Conservation (phyloP, 768 basidiomycete genomes). For the Auriscalpium vulgare region DNA sequence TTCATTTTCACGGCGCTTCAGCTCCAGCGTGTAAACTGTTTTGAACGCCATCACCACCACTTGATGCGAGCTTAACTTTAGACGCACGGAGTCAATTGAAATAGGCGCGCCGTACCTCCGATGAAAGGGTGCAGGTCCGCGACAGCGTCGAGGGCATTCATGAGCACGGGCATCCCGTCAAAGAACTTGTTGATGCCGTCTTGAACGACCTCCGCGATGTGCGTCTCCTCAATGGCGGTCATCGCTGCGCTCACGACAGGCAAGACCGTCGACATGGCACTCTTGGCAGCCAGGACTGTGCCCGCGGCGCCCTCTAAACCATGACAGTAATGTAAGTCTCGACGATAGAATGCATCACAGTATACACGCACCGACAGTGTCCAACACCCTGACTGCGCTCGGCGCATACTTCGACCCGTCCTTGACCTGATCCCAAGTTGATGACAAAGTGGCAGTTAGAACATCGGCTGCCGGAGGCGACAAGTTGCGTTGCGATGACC, state of each 20-base stretch:
- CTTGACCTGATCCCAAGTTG: background rate
- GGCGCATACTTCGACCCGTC: background rate
- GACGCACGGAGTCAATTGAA: background rate
- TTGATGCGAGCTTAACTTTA: background rate
- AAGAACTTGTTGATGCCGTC: slow-evolving; percentile 16
- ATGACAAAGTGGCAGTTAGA: background rate
- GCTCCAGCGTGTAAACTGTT: slow-evolving; percentile 38
- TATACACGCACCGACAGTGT: background rate
- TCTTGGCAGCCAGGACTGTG: background rate
- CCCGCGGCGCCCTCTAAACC: background rate
- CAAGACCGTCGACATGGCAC: background rate
- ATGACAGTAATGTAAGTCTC: background rate
- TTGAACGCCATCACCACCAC: slow-evolving; percentile 45
- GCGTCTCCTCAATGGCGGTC: background rate
- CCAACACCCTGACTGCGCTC: background rate
- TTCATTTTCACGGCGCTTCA: slow-evolving; percentile 43
- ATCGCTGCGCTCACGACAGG: slow-evolving; percentile 1
- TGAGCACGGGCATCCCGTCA: slow-evolving; percentile 19
- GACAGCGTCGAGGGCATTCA: slow-evolving; percentile 23
- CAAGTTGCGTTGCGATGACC: too few species aligned
- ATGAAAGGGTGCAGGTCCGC: slow-evolving; percentile 22
- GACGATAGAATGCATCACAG: background rate
- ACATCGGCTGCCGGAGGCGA: too few species aligned
- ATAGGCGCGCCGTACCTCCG: slow-evolving; percentile 11
- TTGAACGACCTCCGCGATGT: slow-evolving; percentile 6